Evolutionary conservation across 257 asterid species (phyloP).

Genomic region (Haberlea rhodopensis): DNA sequence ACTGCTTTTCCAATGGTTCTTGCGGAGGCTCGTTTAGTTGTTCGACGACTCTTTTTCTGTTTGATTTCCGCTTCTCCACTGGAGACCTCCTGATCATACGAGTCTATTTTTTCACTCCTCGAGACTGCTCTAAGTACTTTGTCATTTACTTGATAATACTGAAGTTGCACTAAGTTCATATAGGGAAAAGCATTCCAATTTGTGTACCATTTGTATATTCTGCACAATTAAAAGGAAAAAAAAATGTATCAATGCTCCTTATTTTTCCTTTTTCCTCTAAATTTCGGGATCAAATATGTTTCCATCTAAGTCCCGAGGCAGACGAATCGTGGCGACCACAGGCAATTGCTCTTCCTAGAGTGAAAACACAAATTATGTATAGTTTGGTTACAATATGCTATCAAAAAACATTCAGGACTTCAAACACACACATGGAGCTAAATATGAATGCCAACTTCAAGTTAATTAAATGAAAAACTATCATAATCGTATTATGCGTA

Average conservation of each 20-base stretch:
- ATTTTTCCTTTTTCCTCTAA: neutral
- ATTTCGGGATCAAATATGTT: neutral
- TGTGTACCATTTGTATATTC: conserved; percentile 55
- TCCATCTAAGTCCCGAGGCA: neutral
- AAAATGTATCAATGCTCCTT: conserved; percentile 8
- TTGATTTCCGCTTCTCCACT: conserved; percentile 44
- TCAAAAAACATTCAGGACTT: conserved; percentile 5
- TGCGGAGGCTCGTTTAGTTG: conserved; percentile 49
- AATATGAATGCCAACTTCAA: neutral
- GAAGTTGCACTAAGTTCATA: conserved; percentile 46
- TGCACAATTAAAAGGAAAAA: conserved; percentile 27
- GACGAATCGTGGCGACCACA: neutral
- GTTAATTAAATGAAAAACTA: conserved; percentile 3
- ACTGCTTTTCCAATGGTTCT: conserved; percentile 48
- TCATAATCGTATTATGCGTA: neutral
- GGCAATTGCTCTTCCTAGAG: neutral
- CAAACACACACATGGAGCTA: conserved; percentile 10
- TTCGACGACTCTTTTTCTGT: conserved; percentile 47
- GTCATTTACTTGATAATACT: conserved; percentile 38
- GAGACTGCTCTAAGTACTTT: conserved; percentile 55
- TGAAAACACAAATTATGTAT: neutral
- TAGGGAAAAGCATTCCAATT: conserved; percentile 38
- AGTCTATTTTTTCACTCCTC: conserved; percentile 34
- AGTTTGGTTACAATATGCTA: neutral
- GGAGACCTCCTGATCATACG: conserved; percentile 39